Evolutionary conservation across 352 stramenopile species (phyloP), one percentile per base, ranked within the genome.

Genomic region (Pythium chondricola): DNA sequence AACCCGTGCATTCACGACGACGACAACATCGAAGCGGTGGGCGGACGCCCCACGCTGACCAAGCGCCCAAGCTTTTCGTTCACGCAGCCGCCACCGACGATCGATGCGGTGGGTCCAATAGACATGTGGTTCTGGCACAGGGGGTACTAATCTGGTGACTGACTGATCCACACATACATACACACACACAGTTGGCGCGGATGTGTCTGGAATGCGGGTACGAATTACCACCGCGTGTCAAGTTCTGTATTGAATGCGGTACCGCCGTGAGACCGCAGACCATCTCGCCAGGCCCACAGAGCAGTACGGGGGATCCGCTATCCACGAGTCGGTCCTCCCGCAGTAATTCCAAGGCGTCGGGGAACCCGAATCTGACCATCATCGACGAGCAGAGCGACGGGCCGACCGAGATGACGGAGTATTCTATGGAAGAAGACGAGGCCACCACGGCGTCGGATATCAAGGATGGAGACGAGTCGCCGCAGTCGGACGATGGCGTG

Each of bases 181-280:
- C n/a, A 76, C 54, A 86, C 36, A 59, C 71, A 21, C 87, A 70
- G 46, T 44, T 46, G 2, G 20, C 41, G 37, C 49, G 45, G n/a
- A 55, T 61, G 53, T 61, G 54, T 40, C 83, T 93, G 40, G 82
- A 93, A 48, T 93, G 82, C 52, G 82, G 82, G 32, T 81, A 93
- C 42, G 82, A 93, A 20, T 48, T 93, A 39, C 74, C 79, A 9
- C 61, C 65, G 16, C 63, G 71, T 24, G 82, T 93, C 22, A 93
- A 93, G 49, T 90, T 93, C 20, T 93, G 82, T 39, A 93, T 93
- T 49, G 79, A 93, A 47, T 93, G 82, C 43, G 82, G 82, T 14
- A 88, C 80, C 4, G 69, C 74, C 1, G 77, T 88, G 31, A 57
- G 69, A 2, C 64, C 69, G 32, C 72, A 79, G 42, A 11, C 85